Base-by-base conservation (phyloP, 495 filamentous ascomycete species). In the Hyaloscypha variabilis region DNA sequence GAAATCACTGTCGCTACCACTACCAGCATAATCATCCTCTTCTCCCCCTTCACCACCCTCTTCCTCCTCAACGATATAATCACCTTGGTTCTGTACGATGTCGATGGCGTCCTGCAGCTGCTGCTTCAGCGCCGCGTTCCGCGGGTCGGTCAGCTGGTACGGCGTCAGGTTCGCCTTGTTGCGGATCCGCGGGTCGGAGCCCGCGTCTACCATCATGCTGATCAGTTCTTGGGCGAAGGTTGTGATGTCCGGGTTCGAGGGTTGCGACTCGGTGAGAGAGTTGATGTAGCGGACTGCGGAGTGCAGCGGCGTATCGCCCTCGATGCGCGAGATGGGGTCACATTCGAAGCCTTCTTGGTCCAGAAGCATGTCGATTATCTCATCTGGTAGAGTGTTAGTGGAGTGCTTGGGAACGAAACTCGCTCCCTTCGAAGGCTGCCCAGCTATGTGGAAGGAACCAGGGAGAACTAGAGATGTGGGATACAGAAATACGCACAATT, bases 271-370 rank as follows among this genome's bases (percentile, higher is more conserved):
- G 46, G 57, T 55, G 66, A 84, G 78, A 49, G 82, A 77, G 77
- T 94, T 97, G 75, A 91, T 87, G 77, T 87, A 97, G 31, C 90
- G 86, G 42, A 99, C 90, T 19, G 92, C 93, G 71, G 85, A 85
- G 82, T 99, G 95, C 39, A 99, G 82, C 8, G 94, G 94, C 1
- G 93, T 97, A 77, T 98, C 93, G 63, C 87, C 85, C 67, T 98
- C 95, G 72, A 86, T 67, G 30, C 88, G 87, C 74, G 89, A 92
- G 61, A 91, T 68, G 6, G 92, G 92, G 82, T 99, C 95, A 75
- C 95, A 96, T 82, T 99, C 95, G 76, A 99, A 89, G 62, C 86
- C 91, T 63, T 93, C 88, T 75, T 97, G 93, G 81, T 99, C 96
- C 64, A 99, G 94, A 56, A 99, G 87, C 62, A 85, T 67, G 78